These are phyloP conservation scores for Malus sylvestris DNA, from an alignment of 306 rosid genomes.

Conservation along the genomic window DNA sequence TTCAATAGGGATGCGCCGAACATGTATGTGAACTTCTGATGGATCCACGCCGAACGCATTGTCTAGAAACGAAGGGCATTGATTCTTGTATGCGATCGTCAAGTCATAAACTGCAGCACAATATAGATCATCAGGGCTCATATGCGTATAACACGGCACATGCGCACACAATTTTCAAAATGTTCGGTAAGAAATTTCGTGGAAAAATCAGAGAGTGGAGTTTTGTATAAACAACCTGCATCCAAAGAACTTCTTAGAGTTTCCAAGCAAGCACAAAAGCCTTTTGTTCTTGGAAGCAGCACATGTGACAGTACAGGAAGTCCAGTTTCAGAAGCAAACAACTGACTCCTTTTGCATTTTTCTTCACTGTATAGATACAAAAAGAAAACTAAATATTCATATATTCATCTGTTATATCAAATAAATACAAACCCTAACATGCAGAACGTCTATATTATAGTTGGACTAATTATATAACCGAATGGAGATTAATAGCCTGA, in stretches of 20 bases:
- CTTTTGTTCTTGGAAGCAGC: constrained; percentile 82
- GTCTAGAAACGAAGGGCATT: constrained; percentile 77
- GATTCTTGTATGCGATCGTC: constrained; percentile 75
- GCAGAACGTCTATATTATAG: too few relatives aligned
- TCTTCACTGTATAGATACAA: constrained; percentile 47
- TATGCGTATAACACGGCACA: neutral
- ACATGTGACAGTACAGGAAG: constrained; percentile 71
- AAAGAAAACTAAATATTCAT: neutral
- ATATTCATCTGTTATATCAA: neutral
- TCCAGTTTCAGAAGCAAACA: constrained; percentile 66
- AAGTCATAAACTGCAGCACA: constrained; percentile 72
- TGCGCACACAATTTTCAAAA: neutral
- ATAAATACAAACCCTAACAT: neutral
- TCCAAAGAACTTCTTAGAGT: constrained; percentile 61
- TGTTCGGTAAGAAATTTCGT: neutral
- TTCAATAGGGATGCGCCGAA: constrained; percentile 51
- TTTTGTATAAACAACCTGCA: constrained; percentile 53
- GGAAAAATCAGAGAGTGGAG: neutral
- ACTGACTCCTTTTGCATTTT: constrained; percentile 58
- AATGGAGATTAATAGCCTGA: neutral
- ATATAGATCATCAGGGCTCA: neutral
- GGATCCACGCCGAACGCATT: constrained; percentile 88
- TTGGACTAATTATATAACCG: neutral
- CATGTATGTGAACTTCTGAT: constrained; percentile 85
- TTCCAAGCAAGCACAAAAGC: constrained; percentile 82